Percentiles rank a stretch among this genome's conserved stretches.
phyloP scores from a whole-genome alignment of 2,329 filamentous ascomycete genomes.

The Colletotrichum trifolii region DNA sequence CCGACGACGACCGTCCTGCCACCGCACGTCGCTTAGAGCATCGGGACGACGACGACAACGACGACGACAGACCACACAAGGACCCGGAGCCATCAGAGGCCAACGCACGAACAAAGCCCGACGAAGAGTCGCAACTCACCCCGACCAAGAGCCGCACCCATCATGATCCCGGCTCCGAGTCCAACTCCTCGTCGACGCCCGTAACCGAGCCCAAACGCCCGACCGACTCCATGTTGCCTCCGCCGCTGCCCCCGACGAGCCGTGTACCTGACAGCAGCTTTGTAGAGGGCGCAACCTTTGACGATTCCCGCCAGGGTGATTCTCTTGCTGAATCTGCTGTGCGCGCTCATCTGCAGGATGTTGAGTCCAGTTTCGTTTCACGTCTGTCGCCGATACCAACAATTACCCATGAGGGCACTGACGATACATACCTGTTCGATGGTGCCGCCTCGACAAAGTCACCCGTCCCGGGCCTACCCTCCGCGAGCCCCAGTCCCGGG shows the following conservation, averaged over 20 bases:
- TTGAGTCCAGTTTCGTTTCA: constrained; percentile 74
- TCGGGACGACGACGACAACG: constrained; percentile 18
- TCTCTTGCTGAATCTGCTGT: constrained; percentile 65
- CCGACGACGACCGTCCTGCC: constrained; percentile 37
- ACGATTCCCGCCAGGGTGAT: constrained; percentile 54
- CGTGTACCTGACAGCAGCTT: constrained; percentile 52
- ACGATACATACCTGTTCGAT: constrained; percentile 72
- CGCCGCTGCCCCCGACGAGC: constrained; percentile 37
- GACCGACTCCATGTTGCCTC: constrained; percentile 36
- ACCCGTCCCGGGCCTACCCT: constrained; percentile 45
- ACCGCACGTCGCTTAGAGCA: constrained; percentile 36
- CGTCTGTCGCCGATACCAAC: constrained; percentile 66
- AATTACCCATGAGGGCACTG: constrained; percentile 57
- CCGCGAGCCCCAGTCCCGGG: constrained; percentile 35
- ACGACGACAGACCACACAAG: constrained; percentile 36
- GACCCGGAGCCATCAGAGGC: constrained; percentile 17
- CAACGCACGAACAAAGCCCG: constrained; percentile 4
- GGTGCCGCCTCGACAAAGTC: constrained; percentile 48
- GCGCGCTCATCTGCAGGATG: constrained; percentile 68
- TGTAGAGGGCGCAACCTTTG: constrained; percentile 52
- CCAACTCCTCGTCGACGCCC: constrained; percentile 10
- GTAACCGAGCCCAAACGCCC: constrained; percentile 24
- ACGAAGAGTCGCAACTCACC: constrained; percentile 25
- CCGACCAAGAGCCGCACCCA: constrained; percentile 12
- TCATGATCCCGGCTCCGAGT: constrained; percentile 5